Evolutionary conservation across 202 grass and related monocot genomes (phyloP), one percentile per base, ranked within the genome.

Genomic region (Zizania palustris): DNA sequence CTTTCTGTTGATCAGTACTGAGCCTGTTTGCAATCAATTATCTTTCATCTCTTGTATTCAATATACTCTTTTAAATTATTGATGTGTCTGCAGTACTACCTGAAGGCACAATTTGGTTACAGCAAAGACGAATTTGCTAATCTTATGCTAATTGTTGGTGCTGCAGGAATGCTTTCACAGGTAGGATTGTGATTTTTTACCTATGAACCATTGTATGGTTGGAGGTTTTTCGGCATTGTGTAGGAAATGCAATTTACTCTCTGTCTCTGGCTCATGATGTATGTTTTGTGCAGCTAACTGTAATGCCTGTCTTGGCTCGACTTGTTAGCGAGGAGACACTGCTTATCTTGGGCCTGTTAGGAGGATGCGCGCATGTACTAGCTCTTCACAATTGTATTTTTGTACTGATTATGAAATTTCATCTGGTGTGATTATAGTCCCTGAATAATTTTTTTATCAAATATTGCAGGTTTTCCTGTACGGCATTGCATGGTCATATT

Each of bases 81-180:
- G 3, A 51, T 5, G 14, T 58, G 9, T 82, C 19, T 87, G 71
- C 85, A 98, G 96, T 98, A 86, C 62, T 98, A 87, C 83, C 78
- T 98, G 39, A 98, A 98, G 76, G 96, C 89, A 22, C 89, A 66
- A 11, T 98, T 98, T 42, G 87, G 90, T 42, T 98, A 90, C 69
- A 99, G 77, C 89, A 99, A 95, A 69, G 68, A 95, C 22, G 87
- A 95, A 45, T 99, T 81, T 84, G 96, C 96, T 65, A 82, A 99
- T 83, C 88, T 99, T 57, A 19, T 95, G 65, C 72, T 99, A 37
- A 95, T 93, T 73, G 45, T 9, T 8, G 89, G 85, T 33, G 60
- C 66, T 71, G 85, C 92, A 20, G 96, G 89, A 76, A 91, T 89
- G 70, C 48, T 92, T 2, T 99, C 91, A 59, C 96, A 99, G 87